Evolutionary conservation across 2,329 filamentous ascomycete genomes (phyloP).

Genomic region (Penicillium sp.): DNA sequence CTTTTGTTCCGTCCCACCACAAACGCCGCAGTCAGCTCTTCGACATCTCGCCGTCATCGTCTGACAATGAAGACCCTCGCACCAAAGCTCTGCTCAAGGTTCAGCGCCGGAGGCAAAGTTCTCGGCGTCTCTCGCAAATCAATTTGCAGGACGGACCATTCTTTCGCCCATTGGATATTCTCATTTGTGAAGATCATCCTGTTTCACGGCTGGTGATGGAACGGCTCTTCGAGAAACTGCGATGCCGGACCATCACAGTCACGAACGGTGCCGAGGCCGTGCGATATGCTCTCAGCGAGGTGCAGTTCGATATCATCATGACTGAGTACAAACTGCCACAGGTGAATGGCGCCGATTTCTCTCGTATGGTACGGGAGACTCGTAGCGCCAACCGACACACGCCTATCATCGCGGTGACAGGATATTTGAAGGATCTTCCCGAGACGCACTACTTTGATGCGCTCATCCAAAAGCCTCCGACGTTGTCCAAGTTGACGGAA

Average conservation of each 20-base stretch:
- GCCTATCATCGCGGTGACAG: slow-evolving; percentile 92
- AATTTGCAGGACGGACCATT: slow-evolving; percentile 77
- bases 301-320: slow-evolving; percentile 98
- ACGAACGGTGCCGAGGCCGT: slow-evolving; percentile 88
- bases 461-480: slow-evolving; percentile 94
- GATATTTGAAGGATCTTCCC: slow-evolving; percentile 95
- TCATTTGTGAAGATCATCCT: slow-evolving; percentile 97
- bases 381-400: slow-evolving; percentile 93
- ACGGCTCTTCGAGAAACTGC: slow-evolving; percentile 88
- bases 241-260: slow-evolving; percentile 89
- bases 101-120: slow-evolving; percentile 90
- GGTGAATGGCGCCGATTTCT: slow-evolving; percentile 91
- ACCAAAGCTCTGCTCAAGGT: slow-evolving; percentile 88
- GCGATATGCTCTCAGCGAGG: slow-evolving; percentile 90
- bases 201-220: slow-evolving; percentile 99
- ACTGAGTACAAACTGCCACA: slow-evolving; percentile 95
- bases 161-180: slow-evolving; percentile 86
- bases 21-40: slow-evolving; percentile 93
- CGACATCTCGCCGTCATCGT: slow-evolving; percentile 94
- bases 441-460: slow-evolving; percentile 95
- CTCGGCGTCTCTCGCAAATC: slow-evolving; percentile 88
- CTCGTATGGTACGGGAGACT: slow-evolving; percentile 95
- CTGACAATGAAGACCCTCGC: slow-evolving; percentile 92
- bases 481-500: slow-evolving; percentile 83
- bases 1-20: slow-evolving; percentile 66